A percentile compares a stretch with the other conserved stretches of the same genome.
These are phyloP conservation scores for Podila epicladia DNA, from an alignment of 192 early-diverging fungal genomes.

Conservation along the genomic window DNA sequence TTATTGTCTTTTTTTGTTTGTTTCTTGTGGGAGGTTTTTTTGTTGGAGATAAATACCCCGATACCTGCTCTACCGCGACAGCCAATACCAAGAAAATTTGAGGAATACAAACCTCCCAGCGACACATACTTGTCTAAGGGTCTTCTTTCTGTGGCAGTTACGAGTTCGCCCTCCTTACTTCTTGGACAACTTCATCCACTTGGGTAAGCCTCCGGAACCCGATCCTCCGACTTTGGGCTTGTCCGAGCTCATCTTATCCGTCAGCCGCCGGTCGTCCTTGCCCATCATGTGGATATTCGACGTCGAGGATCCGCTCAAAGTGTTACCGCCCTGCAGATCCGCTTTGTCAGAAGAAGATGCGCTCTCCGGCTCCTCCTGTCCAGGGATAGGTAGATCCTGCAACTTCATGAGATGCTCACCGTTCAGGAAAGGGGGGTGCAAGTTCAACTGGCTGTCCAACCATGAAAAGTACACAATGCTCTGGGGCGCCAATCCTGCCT, in stretches of 20 bases:
- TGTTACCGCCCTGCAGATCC: constrained; percentile 1
- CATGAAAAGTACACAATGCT: constrained; percentile 64
- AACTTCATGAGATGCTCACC: constrained; percentile 31
- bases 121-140: background rate
- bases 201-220: constrained; percentile 24
- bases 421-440: constrained; percentile 34
- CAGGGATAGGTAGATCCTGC: constrained; percentile 39
- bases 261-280: constrained; percentile 34
- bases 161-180: constrained; percentile 4
- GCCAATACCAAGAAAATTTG: background rate
- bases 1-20: too few relatives aligned
- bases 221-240: constrained; percentile 22
- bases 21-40: too few relatives aligned
- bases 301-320: background rate
- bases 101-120: background rate
- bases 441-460: constrained; percentile 44
- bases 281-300: constrained; percentile 23
- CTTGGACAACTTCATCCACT: constrained; percentile 51
- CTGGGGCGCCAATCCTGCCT: constrained; percentile 63
- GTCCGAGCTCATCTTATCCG: constrained; percentile 37
- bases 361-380: constrained; percentile 5
- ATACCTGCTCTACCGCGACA: too few relatives aligned
- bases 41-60: too few relatives aligned
- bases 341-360: background rate
- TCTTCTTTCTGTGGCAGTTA: too few relatives aligned